phyloP scores from a whole-genome alignment of 2,329 filamentous ascomycete genomes.

The Aureobasidium subglaciale region DNA sequence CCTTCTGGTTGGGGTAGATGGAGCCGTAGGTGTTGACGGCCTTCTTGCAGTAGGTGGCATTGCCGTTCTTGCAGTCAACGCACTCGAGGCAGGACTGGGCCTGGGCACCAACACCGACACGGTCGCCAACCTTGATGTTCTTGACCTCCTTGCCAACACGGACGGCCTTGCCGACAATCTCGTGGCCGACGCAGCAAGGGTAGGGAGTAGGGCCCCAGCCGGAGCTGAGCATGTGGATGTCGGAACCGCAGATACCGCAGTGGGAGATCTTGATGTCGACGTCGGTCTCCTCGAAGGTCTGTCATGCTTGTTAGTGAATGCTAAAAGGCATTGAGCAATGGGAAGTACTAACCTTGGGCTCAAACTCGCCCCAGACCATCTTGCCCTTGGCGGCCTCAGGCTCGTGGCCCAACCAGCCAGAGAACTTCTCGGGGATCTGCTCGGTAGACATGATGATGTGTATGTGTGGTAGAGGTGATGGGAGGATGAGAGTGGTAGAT shows the following conservation, averaged over 20 bases:
- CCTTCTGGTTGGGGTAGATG: constrained; percentile 33
- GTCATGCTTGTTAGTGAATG: constrained; percentile 20
- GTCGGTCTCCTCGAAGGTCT: constrained; percentile 35
- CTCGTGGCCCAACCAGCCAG: constrained; percentile 52
- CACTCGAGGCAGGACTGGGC: constrained; percentile 45
- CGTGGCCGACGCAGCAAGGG: constrained; percentile 25
- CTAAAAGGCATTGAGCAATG: neutral
- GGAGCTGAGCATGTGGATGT: constrained; percentile 25
- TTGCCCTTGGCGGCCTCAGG: constrained; percentile 44
- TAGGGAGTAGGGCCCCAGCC: constrained; percentile 36
- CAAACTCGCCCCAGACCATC: constrained; percentile 46
- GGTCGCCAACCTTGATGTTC: constrained; percentile 28
- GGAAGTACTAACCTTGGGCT: constrained; percentile 36
- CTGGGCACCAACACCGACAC: constrained; percentile 44
- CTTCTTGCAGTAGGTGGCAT: constrained; percentile 26
- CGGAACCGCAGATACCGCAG: constrained; percentile 31
- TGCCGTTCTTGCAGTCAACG: constrained; percentile 42
- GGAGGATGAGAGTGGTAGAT: neutral
- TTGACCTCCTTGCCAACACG: constrained; percentile 22
- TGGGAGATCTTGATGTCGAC: constrained; percentile 37
- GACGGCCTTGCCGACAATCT: constrained; percentile 23
- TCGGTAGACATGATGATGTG: constrained; percentile 26
- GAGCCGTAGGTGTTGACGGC: constrained; percentile 27
- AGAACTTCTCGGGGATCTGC: constrained; percentile 39
- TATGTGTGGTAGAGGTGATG: neutral